Conservation (phyloP, 176 grass and related monocot species). For the Chloris gayana region DNA sequence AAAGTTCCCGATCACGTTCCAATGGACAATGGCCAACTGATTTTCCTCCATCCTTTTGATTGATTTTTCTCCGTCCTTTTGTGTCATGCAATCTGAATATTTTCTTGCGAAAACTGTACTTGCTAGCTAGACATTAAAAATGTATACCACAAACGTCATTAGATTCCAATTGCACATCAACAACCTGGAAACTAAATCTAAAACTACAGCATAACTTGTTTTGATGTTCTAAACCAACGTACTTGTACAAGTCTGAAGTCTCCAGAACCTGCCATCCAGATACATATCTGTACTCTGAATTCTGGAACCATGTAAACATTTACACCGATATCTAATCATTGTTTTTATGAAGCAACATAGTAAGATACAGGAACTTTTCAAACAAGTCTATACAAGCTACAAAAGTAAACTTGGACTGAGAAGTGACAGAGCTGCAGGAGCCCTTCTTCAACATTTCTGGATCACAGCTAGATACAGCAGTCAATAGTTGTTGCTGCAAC, state of each 20-base stretch:
- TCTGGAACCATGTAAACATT: neutral
- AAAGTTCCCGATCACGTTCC: no score
- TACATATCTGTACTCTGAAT: neutral
- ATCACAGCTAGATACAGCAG: slow-evolving; percentile 2
- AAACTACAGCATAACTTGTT: neutral
- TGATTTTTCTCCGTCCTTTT: neutral
- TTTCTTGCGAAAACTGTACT: no score
- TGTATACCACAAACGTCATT: neutral
- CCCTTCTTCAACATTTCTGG: slow-evolving; percentile 1
- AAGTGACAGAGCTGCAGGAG: neutral
- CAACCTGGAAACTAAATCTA: neutral
- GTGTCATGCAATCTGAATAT: neutral
- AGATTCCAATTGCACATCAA: neutral
- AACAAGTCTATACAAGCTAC: neutral
- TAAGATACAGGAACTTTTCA: neutral
- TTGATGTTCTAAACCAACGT: neutral
- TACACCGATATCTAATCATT: neutral
- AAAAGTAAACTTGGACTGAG: neutral
- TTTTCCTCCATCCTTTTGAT: no score
- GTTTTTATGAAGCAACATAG: neutral
- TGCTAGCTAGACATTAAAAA: no score
- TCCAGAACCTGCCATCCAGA: neutral
- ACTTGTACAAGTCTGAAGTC: neutral
- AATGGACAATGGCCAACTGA: neutral
- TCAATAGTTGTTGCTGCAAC: neutral